Evolutionary conservation across 2,329 filamentous ascomycete species (phyloP), one percentile per base, ranked within the genome.

Genomic region (Allantophomopsis cytisporea): DNA sequence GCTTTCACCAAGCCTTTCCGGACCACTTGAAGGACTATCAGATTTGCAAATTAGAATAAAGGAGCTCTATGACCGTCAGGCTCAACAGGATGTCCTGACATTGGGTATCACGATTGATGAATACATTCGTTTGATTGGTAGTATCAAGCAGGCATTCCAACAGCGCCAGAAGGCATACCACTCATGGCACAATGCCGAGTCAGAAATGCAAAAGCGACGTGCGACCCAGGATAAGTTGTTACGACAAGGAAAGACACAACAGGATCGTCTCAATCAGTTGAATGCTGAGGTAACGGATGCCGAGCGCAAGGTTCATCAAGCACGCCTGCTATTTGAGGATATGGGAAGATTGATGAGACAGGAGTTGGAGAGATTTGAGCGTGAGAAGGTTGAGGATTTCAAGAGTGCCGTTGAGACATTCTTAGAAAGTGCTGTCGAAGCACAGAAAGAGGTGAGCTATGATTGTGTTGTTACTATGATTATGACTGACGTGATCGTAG

Each of bases 321-420:
- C 87, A 1, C 69, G 88, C 39, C 63, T 96, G 42, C 62, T 95
- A 35, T 98, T 98, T 53, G 91, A 98, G 49, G 91, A 98, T 54
- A 96, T 98, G 88, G 91, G 91, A 12, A 73, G 87, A 11, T 64
- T 95, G 54, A 91, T 98, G 87, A 77, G 86, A 43, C 71, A 71
- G 30, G 91, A 98, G 60, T 68, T 98, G 48, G 91, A 96, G 53
- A 73, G 88, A 14, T 98, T 98, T 54, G 91, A 98, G 64, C 76
- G 75, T 51, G 91, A 98, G 62, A 98, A 98, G 67, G 91, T 98
- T 3, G 91, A 98, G 57, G 91, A 98, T 57, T 98, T 98, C 61
- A 98, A 98, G 69, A 91, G 83, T 45, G 89, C 88, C 0, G 88
- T 98, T 2, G 91, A 98, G 65, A 98, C 91, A 1, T 98, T 94